Conservation (phyloP, 495 filamentous ascomycete species). For the Penicillium daleae region DNA sequence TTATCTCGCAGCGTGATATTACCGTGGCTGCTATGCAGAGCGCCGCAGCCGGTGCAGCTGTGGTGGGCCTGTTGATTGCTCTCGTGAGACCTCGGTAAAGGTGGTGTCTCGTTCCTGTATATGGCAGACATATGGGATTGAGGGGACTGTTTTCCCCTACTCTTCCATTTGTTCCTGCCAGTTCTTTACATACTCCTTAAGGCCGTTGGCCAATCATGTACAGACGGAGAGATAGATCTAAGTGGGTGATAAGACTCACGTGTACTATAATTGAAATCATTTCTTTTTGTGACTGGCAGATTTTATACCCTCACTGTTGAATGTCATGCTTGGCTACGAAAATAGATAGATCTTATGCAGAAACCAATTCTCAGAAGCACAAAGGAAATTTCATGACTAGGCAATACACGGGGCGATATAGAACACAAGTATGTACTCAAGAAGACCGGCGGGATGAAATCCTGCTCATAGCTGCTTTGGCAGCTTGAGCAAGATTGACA, state of each 20-base stretch:
- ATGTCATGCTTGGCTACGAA: not conserved
- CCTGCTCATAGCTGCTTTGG: not conserved
- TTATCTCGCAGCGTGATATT: conserved; percentile 71
- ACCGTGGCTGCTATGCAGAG: conserved; percentile 73
- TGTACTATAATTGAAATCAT: conserved; percentile 18
- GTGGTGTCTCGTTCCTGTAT: not conserved
- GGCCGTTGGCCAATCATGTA: conserved; percentile 18
- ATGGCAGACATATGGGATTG: not conserved
- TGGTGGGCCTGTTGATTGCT: conserved; percentile 62
- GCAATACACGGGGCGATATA: conserved; percentile 38
- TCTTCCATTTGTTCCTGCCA: conserved; percentile 5
- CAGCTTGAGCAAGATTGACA: conserved; percentile 13
- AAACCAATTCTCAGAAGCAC: conserved; percentile 14
- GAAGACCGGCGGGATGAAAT: conserved; percentile 23
- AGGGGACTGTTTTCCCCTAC: not conserved
- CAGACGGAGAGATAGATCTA: conserved; percentile 20
- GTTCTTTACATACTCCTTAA: not conserved
- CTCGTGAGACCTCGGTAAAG: conserved; percentile 56
- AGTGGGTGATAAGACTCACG: conserved; percentile 8
- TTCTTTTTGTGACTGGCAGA: not conserved
- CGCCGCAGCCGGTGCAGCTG: conserved; percentile 69
- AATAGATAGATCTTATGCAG: not conserved
- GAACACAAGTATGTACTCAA: conserved; percentile 40
- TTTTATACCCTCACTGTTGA: not conserved
- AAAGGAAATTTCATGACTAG: conserved; percentile 41